These are phyloP conservation scores for Talaromyces ruber DNA, from an alignment of 495 filamentous ascomycete species.

Conservation along the genomic window DNA sequence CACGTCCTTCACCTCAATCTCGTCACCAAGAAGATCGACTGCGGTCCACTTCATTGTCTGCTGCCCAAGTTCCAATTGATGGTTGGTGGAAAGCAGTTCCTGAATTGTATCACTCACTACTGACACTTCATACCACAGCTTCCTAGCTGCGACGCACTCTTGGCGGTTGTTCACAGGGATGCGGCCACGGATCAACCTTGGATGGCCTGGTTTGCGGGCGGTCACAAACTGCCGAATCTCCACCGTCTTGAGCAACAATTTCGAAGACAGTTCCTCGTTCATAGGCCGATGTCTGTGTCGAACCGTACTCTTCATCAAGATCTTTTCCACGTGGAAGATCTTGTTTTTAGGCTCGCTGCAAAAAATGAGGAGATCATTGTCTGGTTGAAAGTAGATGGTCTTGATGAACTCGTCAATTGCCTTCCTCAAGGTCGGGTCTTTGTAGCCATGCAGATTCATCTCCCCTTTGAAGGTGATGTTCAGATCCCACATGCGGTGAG, in stretches of 20 bases:
- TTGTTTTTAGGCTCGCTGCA: slow-evolving; percentile 10
- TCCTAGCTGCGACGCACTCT: slow-evolving; percentile 4
- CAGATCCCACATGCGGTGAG: slow-evolving; percentile 39
- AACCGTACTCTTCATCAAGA: slow-evolving; percentile 25
- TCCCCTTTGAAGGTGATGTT: slow-evolving; percentile 17
- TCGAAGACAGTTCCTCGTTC: neutral
- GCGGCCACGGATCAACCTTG: slow-evolving; percentile 14
- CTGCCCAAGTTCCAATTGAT: slow-evolving; percentile 22
- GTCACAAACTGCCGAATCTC: slow-evolving; percentile 33
- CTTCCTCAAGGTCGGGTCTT: slow-evolving; percentile 14
- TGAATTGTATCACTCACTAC: slow-evolving; percentile 23
- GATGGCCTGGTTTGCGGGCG: slow-evolving; percentile 7
- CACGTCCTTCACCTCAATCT: slow-evolving; percentile 4
- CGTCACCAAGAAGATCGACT: slow-evolving; percentile 17
- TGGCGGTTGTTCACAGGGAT: neutral
- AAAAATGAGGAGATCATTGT: slow-evolving; percentile 12
- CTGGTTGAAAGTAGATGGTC: slow-evolving; percentile 25
- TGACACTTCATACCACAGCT: slow-evolving; percentile 37
- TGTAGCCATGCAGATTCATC: slow-evolving; percentile 5
- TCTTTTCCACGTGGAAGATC: slow-evolving; percentile 17
- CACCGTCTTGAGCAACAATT: slow-evolving; percentile 27
- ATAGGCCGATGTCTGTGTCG: slow-evolving; percentile 11
- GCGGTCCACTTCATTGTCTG: slow-evolving; percentile 19
- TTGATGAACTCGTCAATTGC: slow-evolving; percentile 17
- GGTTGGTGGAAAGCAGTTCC: slow-evolving; percentile 19